Evolutionary conservation across 2,329 filamentous ascomycete genomes (phyloP).

Genomic region (Microdochium paspali): DNA sequence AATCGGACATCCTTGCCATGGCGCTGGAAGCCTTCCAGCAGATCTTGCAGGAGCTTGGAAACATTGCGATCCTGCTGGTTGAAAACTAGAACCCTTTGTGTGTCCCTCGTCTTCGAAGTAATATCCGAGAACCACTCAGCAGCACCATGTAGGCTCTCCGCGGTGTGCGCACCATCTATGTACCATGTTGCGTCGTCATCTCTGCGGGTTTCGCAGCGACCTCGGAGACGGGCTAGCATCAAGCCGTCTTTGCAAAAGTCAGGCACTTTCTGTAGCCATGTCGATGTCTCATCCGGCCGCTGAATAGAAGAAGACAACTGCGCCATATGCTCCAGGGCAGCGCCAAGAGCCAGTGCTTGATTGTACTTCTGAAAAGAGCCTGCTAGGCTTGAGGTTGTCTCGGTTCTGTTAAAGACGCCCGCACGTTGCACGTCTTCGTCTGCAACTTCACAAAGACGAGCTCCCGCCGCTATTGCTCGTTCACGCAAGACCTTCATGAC

Average conservation of each 20-base stretch:
- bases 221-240: conserved; percentile 57
- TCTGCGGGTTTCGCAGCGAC: conserved; percentile 62
- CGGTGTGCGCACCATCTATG: conserved; percentile 81
- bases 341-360: conserved; percentile 44
- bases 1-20: conserved; percentile 35
- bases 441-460: conserved; percentile 30
- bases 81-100: conserved; percentile 61
- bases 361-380: conserved; percentile 49
- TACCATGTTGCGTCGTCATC: conserved; percentile 57
- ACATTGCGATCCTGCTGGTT: conserved; percentile 88
- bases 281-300: conserved; percentile 4
- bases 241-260: conserved; percentile 55
- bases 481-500: conserved; percentile 40
- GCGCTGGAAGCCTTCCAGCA: conserved; percentile 46
- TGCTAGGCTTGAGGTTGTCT: conserved; percentile 26
- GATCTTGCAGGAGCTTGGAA: conserved; percentile 47
- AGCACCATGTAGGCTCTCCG: conserved; percentile 70
- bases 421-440: conserved; percentile 27
- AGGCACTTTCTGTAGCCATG: conserved; percentile 26
- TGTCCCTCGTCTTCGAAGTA: conserved; percentile 10
- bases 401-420: conserved; percentile 22
- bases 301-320: conserved; percentile 7
- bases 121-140: conserved; percentile 65
- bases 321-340: conserved; percentile 49
- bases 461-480: conserved; percentile 48